Evolutionary conservation across 1,139 yeast genomes (phyloP).

Genomic region (Sugiyamaella sp.): DNA sequence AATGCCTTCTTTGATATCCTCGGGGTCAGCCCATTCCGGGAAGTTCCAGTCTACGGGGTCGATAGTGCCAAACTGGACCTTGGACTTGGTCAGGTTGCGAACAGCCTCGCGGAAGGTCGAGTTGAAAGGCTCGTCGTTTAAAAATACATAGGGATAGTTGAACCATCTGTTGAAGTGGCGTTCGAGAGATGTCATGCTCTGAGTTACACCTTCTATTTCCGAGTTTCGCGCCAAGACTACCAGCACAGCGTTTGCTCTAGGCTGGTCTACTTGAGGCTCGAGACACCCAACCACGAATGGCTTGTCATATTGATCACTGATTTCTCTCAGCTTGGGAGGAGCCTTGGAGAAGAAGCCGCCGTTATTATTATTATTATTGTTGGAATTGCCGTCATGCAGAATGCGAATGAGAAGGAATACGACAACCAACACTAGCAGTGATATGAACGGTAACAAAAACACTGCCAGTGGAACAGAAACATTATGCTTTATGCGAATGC

Average conservation of each 20-base stretch:
- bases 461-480: slow-evolving; percentile 27
- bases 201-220: slow-evolving; percentile 69
- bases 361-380: neutral
- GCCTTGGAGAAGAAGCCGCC: slow-evolving; percentile 17
- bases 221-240: slow-evolving; percentile 80
- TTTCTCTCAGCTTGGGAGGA: slow-evolving; percentile 17
- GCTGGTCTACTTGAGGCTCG: slow-evolving; percentile 40
- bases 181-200: slow-evolving; percentile 72
- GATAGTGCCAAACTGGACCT: slow-evolving; percentile 66
- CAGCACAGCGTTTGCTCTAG: slow-evolving; percentile 72
- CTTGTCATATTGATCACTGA: slow-evolving; percentile 31
- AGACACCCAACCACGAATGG: slow-evolving; percentile 43
- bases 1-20: slow-evolving; percentile 54
- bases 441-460: slow-evolving; percentile 13
- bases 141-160: slow-evolving; percentile 84
- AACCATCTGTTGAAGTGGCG: slow-evolving; percentile 89
- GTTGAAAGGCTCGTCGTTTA: slow-evolving; percentile 76
- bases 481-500: slow-evolving; percentile 24
- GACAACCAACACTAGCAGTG: slow-evolving; percentile 3
- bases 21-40: slow-evolving; percentile 44
- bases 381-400: slow-evolving; percentile 3
- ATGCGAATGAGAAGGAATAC: slow-evolving; percentile 4
- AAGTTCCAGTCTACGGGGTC: slow-evolving; percentile 61
- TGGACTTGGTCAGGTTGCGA: slow-evolving; percentile 53
- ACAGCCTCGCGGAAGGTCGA: slow-evolving; percentile 61